phyloP scores from a whole-genome alignment of 352 stramenopile genomes.

The Pythium vanterpoolii region DNA sequence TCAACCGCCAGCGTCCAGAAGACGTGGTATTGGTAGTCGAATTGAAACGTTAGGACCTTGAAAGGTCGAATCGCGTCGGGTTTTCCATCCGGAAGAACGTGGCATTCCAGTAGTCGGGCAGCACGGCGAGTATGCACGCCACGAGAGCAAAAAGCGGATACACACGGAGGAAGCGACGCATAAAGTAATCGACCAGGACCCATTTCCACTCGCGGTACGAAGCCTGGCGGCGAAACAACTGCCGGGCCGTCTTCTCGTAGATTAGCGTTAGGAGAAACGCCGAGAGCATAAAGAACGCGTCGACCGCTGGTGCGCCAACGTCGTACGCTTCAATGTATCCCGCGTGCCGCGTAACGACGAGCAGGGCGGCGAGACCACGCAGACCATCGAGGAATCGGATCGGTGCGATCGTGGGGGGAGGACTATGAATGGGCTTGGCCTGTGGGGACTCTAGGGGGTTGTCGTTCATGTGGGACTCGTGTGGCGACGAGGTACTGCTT shows the following conservation, averaged over 20 bases:
- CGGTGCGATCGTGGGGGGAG: no score
- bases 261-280: conserved; percentile 51
- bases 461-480: no score
- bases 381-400: conserved; percentile 43
- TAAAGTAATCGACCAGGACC: conserved; percentile 40
- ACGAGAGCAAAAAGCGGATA: conserved; percentile 45
- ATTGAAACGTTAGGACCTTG: conserved; percentile 37
- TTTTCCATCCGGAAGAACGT: conserved; percentile 27
- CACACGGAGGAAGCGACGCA: conserved; percentile 41
- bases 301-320: no score
- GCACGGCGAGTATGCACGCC: conserved; percentile 30
- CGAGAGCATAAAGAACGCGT: no score
- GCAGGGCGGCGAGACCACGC: conserved; percentile 32
- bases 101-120: conserved; percentile 27
- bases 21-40: conserved; percentile 3
- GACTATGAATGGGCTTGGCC: no score
- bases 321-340: conserved; percentile 26
- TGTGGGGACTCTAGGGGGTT: no score
- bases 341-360: conserved; percentile 16
- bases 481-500: no score
- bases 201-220: conserved; percentile 28
- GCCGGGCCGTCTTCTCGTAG: conserved; percentile 43
- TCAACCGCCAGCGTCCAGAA: conserved; percentile 28
- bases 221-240: conserved; percentile 27
- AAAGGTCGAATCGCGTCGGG: conserved; percentile 29